Evolutionary conservation across 1,139 yeast species (phyloP).

Genomic region (Saccharomyces hybrid): DNA sequence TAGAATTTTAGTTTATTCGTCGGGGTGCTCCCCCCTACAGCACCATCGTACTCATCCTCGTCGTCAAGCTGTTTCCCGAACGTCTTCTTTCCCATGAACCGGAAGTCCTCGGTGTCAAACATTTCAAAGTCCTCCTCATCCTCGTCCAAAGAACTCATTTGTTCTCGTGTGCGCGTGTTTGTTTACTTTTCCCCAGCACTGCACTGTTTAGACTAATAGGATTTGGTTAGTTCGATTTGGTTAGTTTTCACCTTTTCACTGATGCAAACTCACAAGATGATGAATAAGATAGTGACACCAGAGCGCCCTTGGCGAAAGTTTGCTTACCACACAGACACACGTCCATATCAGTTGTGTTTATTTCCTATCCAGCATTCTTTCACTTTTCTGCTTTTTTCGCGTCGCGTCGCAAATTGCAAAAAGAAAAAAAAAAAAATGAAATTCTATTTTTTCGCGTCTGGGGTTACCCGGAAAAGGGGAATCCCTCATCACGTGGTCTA

Average conservation of each 20-base stretch:
- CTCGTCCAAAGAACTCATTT: background rate
- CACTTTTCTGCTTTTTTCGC: background rate
- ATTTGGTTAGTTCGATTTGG: background rate
- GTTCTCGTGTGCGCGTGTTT: background rate
- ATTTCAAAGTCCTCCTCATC: background rate
- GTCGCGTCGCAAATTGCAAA: background rate
- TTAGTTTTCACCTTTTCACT: background rate
- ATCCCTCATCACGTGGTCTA: background rate
- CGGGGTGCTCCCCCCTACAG: background rate
- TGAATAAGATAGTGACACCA: background rate
- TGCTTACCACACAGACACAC: background rate
- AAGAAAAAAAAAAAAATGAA: background rate
- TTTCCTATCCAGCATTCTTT: background rate
- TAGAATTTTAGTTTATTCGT: constrained; percentile 22
- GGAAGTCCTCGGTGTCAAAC: background rate
- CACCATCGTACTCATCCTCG: background rate
- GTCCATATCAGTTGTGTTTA: background rate
- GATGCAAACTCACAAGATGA: background rate
- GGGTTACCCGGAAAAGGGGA: background rate
- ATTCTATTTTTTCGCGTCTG: background rate
- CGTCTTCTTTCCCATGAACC: background rate
- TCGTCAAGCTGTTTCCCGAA: background rate
- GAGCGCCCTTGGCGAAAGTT: background rate
- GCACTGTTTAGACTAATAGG: background rate
- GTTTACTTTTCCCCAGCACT: constrained; percentile 1